Conservation (phyloP, 768 basidiomycete species). For the Lactifluus hygrophoroides region DNA sequence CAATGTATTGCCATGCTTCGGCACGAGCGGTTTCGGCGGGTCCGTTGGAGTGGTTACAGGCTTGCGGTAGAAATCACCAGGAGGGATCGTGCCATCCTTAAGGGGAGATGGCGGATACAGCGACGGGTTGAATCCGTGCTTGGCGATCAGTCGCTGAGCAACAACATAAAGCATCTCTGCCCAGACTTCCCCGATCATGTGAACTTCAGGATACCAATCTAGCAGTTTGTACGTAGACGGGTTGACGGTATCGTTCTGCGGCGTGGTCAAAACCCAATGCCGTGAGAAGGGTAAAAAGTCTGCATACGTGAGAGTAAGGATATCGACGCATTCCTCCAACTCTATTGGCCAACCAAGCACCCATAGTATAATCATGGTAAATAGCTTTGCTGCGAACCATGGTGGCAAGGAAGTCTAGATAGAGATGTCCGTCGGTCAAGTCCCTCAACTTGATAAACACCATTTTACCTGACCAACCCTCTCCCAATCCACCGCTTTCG, state of each 20-base stretch:
- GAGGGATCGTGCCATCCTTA: slow-evolving; percentile 53
- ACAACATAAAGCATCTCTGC: slow-evolving; percentile 84
- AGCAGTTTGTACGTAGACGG: slow-evolving; percentile 92
- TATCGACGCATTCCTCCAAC: slow-evolving; percentile 78
- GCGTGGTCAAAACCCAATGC: not conserved
- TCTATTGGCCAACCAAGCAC: slow-evolving; percentile 87
- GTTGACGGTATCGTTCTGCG: slow-evolving; percentile 57
- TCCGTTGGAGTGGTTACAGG: slow-evolving; percentile 30
- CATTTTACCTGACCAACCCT: slow-evolving; percentile 78
- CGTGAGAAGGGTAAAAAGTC: not conserved
- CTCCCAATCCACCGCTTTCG: slow-evolving; percentile 95
- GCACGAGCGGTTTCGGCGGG: slow-evolving; percentile 54
- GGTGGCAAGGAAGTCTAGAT: too few species aligned
- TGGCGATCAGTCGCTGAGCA: slow-evolving; percentile 61
- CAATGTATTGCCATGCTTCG: slow-evolving; percentile 88
- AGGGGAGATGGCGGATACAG: slow-evolving; percentile 75
- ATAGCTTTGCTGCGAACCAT: too few species aligned
- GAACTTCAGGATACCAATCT: slow-evolving; percentile 92
- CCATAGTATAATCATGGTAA: slow-evolving; percentile 84
- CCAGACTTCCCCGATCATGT: slow-evolving; percentile 93
- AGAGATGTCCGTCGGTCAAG: too few species aligned
- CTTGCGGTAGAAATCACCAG: slow-evolving; percentile 66
- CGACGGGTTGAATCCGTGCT: slow-evolving; percentile 70
- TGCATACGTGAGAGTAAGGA: slow-evolving; percentile 60
- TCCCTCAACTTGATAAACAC: slow-evolving; percentile 17